phyloP scores from a whole-genome alignment of 2,329 filamentous ascomycete species.

The Stagonosporopsis cucurbitacearum region DNA sequence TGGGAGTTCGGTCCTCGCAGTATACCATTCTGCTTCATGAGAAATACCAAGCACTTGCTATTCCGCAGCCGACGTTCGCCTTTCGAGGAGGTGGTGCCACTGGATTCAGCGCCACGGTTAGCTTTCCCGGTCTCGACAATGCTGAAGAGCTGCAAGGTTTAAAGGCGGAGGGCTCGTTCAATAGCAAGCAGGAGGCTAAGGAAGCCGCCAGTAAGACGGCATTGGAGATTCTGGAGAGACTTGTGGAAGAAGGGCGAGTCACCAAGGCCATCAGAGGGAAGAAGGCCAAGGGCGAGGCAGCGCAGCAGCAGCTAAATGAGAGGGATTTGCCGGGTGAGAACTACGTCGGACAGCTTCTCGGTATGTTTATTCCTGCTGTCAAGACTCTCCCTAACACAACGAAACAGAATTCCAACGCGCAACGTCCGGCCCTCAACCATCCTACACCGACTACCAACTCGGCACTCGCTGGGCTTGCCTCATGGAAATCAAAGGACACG shows the following conservation, averaged over 20 bases:
- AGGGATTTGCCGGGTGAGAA: slow-evolving; percentile 20
- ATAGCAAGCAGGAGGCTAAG: slow-evolving; percentile 53
- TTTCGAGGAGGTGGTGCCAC: slow-evolving; percentile 18
- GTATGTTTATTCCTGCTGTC: slow-evolving; percentile 28
- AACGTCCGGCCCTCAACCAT: slow-evolving; percentile 34
- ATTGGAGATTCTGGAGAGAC: slow-evolving; percentile 32
- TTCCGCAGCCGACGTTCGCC: slow-evolving; percentile 30
- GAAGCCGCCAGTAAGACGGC: slow-evolving; percentile 48
- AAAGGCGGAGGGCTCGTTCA: slow-evolving; percentile 33
- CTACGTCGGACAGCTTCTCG: slow-evolving; percentile 50
- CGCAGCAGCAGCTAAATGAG: background rate
- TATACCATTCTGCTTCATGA: slow-evolving; percentile 32
- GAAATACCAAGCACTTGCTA: slow-evolving; percentile 33
- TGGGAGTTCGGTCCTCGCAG: slow-evolving; percentile 28
- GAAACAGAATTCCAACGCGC: slow-evolving; percentile 42
- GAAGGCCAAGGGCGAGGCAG: slow-evolving; percentile 23
- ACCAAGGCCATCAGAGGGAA: slow-evolving; percentile 27
- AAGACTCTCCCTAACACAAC: background rate
- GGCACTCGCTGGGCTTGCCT: slow-evolving; percentile 44
- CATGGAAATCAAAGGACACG: slow-evolving; percentile 32
- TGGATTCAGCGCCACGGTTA: slow-evolving; percentile 33
- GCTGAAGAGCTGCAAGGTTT: slow-evolving; percentile 25
- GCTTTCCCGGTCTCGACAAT: slow-evolving; percentile 27
- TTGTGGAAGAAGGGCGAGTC: slow-evolving; percentile 32
- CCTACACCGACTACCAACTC: slow-evolving; percentile 47